Base-by-base conservation (phyloP, 2,329 filamentous ascomycete species). In the Claviceps capensis region DNA sequence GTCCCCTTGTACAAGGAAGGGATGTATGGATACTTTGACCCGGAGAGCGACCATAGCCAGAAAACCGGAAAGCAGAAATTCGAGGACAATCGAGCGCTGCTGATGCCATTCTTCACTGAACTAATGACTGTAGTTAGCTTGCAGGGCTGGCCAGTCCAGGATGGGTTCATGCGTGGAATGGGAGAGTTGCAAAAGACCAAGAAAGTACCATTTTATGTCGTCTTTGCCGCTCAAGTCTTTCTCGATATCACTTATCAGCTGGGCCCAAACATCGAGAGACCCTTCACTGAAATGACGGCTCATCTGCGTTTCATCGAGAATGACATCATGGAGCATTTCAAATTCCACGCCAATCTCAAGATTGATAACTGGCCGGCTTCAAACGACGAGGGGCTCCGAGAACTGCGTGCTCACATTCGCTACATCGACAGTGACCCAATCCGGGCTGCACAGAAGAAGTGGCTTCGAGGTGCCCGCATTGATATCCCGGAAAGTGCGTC, bases 191-290 rank as follows among this genome's bases (percentile, higher is more conserved):
- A 60, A 30, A 53, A 59, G 5, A 69, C 64, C 0, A 46, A 53
- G 2, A 45, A 62, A 5, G 50, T 70, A 2, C 58, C 70, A 0
- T 63, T 72, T 41, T 66, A 62, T 53, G 59, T 67, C 8, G 58
- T 66, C 1, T 74, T 73, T 51, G 68, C 68, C 8, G 60, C 63
- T 4, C 69, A 73, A 47, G 52, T 70, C 11, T 69, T 67, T 52
- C 64, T 74, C 4, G 71, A 74, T 43, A 67, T 71, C 37, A 63
- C 69, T 14, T 63, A 69, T 51, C 50, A 55, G 2, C 55, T 71
- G 2, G 54, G 65, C 14, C 53, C 53, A 30, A 11, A 47, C 1
- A 52, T 53, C 14, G 37, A 51, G 6, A 30, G 45, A 9, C 45
- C 53, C 0, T 59, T 58, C 38, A 14, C 26, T n/a, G 45, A 41